Conservation (phyloP, 257 asterid genomes). For the Ajuga chamaepitys region DNA sequence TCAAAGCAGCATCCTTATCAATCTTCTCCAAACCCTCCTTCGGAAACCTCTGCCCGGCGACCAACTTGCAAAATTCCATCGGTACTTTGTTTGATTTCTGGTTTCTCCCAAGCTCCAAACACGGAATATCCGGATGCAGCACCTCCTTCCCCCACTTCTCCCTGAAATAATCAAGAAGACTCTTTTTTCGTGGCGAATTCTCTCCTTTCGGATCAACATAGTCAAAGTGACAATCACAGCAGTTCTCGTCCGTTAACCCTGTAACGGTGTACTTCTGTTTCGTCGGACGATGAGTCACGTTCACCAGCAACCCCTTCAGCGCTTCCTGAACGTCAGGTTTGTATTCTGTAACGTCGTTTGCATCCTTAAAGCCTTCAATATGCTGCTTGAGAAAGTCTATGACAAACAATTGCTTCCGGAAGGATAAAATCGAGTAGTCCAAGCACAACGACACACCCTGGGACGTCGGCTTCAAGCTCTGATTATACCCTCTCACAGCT, state of each 20-base stretch:
- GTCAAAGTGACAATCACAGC: conserved; percentile 24
- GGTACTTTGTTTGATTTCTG: conserved; percentile 36
- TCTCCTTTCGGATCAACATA: conserved; percentile 30
- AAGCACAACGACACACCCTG: conserved; percentile 50
- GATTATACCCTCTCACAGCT: conserved; percentile 49
- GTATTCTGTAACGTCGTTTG: conserved; percentile 13
- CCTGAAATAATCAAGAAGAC: conserved; percentile 40
- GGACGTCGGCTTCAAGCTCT: conserved; percentile 54
- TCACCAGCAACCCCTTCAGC: conserved; percentile 54
- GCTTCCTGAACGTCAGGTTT: conserved; percentile 4
- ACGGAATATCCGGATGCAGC: conserved; percentile 33
- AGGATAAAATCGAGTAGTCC: conserved; percentile 49
- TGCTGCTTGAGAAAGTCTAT: conserved; percentile 35
- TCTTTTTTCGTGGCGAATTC: conserved; percentile 3
- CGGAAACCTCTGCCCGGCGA: conserved; percentile 56
- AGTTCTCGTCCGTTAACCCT: conserved; percentile 12
- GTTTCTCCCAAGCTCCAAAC: conserved; percentile 45
- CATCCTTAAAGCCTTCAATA: conserved; percentile 12
- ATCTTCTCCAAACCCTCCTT: conserved; percentile 42
- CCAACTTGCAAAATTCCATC: conserved; percentile 58
- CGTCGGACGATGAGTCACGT: conserved; percentile 49
- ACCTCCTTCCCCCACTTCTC: conserved; percentile 41
- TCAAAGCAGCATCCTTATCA: conserved; percentile 17
- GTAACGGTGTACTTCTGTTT: conserved; percentile 44
- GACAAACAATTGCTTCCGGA: conserved; percentile 43